Evolutionary conservation across 192 early-diverging fungal species (phyloP).

Genomic region (Lunasporangiospora selenospora): DNA sequence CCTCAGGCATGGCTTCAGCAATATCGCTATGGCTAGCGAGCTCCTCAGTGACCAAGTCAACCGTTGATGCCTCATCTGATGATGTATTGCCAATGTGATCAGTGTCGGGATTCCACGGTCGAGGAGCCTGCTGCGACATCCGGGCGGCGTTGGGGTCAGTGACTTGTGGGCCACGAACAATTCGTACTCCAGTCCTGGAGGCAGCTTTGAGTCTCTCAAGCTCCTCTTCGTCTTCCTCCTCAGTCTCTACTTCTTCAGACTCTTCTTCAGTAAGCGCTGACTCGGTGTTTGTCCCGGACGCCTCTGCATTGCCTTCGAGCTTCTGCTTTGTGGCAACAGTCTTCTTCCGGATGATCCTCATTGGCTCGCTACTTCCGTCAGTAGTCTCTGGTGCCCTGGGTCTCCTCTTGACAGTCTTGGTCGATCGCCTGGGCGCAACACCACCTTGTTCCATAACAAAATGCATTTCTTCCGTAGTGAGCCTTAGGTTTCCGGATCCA

Average conservation of each 20-base stretch:
- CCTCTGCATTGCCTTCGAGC: constrained; percentile 4
- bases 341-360: not conserved
- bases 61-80: not conserved
- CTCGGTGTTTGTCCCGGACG: not conserved
- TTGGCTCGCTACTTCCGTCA: constrained; percentile 14
- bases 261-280: too few species aligned
- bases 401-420: constrained; percentile 24
- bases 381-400: constrained; percentile 37
- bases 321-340: not conserved
- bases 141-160: constrained; percentile 8
- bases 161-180: constrained; percentile 25
- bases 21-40: constrained; percentile 11
- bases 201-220: constrained; percentile 32
- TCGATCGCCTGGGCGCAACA: constrained; percentile 31
- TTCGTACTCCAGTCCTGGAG: constrained; percentile 15
- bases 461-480: constrained; percentile 37
- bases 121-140: constrained; percentile 41
- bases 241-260: too few species aligned
- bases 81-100: too few species aligned
- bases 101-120: constrained; percentile 35
- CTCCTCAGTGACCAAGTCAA: constrained; percentile 8
- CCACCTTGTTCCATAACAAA: constrained; percentile 49
- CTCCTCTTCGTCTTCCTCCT: constrained; percentile 24
- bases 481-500: not conserved
- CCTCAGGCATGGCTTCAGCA: constrained; percentile 27